phyloP scores from a whole-genome alignment of 1,284 basidiomycete genomes.

The Peniophora sp. region DNA sequence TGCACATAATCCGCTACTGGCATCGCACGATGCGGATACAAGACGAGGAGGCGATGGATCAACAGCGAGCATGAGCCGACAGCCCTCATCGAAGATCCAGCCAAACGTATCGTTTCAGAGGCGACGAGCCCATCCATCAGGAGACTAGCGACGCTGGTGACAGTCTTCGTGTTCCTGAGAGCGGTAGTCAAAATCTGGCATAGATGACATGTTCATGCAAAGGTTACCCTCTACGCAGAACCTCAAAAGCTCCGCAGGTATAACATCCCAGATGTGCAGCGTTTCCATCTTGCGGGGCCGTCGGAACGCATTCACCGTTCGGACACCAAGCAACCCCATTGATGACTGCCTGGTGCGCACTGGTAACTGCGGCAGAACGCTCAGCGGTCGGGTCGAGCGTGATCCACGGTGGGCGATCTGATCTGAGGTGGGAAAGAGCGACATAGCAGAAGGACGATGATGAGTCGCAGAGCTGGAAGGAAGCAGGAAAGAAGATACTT shows the following conservation, averaged over 20 bases:
- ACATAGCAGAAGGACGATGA: too few species aligned
- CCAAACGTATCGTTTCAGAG: background rate
- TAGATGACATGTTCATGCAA: too few species aligned
- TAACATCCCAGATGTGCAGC: background rate
- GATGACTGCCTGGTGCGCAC: background rate
- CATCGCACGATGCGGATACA: background rate
- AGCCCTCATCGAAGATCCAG: background rate
- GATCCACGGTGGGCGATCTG: conserved; percentile 2
- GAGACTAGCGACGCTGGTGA: background rate
- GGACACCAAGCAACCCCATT: background rate
- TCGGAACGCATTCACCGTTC: background rate
- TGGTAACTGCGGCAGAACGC: background rate
- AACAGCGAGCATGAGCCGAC: background rate
- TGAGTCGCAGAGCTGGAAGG: too few species aligned
- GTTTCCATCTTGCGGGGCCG: background rate
- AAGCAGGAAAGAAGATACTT: too few species aligned
- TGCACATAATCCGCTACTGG: background rate
- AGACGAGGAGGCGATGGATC: background rate
- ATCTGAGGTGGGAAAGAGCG: conserved; percentile 8
- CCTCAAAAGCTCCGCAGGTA: background rate
- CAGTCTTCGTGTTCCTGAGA: background rate
- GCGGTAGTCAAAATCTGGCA: too few species aligned
- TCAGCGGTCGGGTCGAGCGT: background rate
- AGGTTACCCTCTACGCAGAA: background rate
- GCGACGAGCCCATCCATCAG: background rate